These are phyloP conservation scores for Lathyrus oleraceus DNA, from an alignment of 306 rosid genomes.

Conservation along the genomic window DNA sequence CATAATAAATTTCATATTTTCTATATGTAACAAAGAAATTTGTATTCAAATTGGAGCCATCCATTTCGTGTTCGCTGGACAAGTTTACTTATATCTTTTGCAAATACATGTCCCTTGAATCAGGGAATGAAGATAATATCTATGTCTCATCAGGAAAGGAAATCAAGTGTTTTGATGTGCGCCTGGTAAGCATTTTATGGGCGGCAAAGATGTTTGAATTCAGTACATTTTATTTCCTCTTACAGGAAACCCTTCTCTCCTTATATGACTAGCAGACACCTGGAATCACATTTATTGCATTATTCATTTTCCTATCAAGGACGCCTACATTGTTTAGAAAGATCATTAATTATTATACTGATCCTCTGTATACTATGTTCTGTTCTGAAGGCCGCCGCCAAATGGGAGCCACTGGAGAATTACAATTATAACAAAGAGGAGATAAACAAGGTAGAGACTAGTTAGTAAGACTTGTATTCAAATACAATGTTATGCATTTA, in stretches of 20 bases:
- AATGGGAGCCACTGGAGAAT: constrained; percentile 68
- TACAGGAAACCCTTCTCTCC: constrained; percentile 7
- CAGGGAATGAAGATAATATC: constrained; percentile 79
- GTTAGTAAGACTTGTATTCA: constrained; percentile 23
- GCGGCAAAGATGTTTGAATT: constrained; percentile 22
- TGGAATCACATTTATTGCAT: constrained; percentile 2
- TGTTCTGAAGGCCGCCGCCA: constrained; percentile 52
- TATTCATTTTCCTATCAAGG: constrained; percentile 14
- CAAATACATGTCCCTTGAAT: constrained; percentile 41
- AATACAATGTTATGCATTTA: constrained; percentile 23
- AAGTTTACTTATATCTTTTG: constrained; percentile 19
- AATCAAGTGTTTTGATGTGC: constrained; percentile 83
- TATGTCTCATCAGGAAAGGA: constrained; percentile 79
- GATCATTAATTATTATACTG: constrained; percentile 24
- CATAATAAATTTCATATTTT: constrained; percentile 13
- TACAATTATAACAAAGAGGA: constrained; percentile 82
- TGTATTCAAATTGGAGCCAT: neutral
- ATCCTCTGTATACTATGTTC: constrained; percentile 35
- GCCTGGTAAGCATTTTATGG: constrained; percentile 61
- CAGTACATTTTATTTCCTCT: constrained; percentile 9
- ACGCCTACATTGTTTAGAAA: constrained; percentile 18
- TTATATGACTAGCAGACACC: neutral
- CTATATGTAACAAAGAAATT: neutral
- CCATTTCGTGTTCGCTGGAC: constrained; percentile 9
- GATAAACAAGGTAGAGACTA: constrained; percentile 77